These are phyloP conservation scores for Penicillium herquei DNA, from an alignment of 495 filamentous ascomycete species.

Conservation along the genomic window DNA sequence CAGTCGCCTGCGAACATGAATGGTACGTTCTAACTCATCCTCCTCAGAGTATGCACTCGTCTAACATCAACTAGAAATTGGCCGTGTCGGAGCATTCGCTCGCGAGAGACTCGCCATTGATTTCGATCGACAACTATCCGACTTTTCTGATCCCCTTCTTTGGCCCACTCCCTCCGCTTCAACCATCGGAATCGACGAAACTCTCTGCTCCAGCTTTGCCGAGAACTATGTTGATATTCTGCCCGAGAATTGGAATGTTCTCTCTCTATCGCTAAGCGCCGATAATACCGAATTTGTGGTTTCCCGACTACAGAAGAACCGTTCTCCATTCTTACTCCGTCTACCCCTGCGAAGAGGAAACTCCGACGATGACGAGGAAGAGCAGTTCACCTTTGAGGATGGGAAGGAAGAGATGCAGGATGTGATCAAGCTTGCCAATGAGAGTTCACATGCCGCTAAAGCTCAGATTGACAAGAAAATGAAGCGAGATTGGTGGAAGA, in stretches of 20 bases:
- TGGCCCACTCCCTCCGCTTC: slow-evolving; percentile 32
- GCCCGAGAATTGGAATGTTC: slow-evolving; percentile 75
- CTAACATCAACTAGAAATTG: slow-evolving; percentile 36
- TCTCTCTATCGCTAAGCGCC: slow-evolving; percentile 82
- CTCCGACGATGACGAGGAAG: slow-evolving; percentile 78
- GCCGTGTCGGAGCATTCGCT: slow-evolving; percentile 45
- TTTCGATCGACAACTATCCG: slow-evolving; percentile 43
- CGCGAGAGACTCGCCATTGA: slow-evolving; percentile 43
- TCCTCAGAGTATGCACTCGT: background rate
- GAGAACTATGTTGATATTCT: slow-evolving; percentile 60
- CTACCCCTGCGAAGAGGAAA: slow-evolving; percentile 79
- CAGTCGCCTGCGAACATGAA: slow-evolving; percentile 46
- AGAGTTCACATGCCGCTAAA: slow-evolving; percentile 72
- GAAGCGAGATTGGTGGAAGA: slow-evolving; percentile 85
- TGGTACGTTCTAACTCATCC: slow-evolving; percentile 24
- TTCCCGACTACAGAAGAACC: slow-evolving; percentile 68
- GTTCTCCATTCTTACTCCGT: slow-evolving; percentile 78
- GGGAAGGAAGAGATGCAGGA: slow-evolving; percentile 76
- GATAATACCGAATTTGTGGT: slow-evolving; percentile 77
- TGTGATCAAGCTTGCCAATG: slow-evolving; percentile 75
- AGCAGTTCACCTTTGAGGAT: slow-evolving; percentile 77
- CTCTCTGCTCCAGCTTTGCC: slow-evolving; percentile 34
- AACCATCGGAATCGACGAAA: slow-evolving; percentile 20
- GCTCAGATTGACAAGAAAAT: slow-evolving; percentile 56
- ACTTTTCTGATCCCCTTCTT: slow-evolving; percentile 38